Base-by-base conservation (phyloP, 805 yeast genomes). In the Saturnispora serradocipensis region DNA sequence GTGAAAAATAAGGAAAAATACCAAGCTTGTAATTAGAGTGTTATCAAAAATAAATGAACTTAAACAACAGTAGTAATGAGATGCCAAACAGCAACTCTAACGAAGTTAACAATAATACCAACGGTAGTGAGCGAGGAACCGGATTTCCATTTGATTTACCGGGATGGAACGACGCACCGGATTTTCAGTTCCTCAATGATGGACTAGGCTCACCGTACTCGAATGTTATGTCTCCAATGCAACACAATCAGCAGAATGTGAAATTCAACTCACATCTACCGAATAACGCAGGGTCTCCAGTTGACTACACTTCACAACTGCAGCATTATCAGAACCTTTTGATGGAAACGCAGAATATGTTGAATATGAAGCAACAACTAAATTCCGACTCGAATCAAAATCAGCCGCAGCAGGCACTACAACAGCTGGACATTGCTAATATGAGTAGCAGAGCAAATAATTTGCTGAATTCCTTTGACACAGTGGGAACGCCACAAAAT, bases 251-350 rank as follows among this genome's bases (percentile, higher is more conserved):
- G 53, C 46, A 20, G 7, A 48, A 34, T 16, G 22, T 38, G 11
- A 20, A 20, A 6, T 25, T 22, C 36, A 30, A 22, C 18, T 4
- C 46, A 6, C 24, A 7, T 15, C 25, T 24, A 22, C 7, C 59
- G 2, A 56, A 61, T 6, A 60, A 66, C 1, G 64, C 69, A n/a
- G 58, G 62, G 8, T 38, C 42, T 11, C 42, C 42, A 38, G 15
- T 43, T 5, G 69, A 67, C 42, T 66, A 61, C 50, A 61, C 64
- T 8, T 35, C 61, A n/a, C 71, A 67, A 36, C 48, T 65, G 18
- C 69, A 65, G 45, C 71, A 65, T 44, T 67, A 66, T 46, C 69
- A 66, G 30, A 63, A 61, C 40, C 52, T 67, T 45, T 46, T 66
- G 42, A 25, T 63, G 56, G 70, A 67, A 36, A 59, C 67, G 4